phyloP scores from a whole-genome alignment of 768 basidiomycete genomes.

The Thelephora ganbajun region DNA sequence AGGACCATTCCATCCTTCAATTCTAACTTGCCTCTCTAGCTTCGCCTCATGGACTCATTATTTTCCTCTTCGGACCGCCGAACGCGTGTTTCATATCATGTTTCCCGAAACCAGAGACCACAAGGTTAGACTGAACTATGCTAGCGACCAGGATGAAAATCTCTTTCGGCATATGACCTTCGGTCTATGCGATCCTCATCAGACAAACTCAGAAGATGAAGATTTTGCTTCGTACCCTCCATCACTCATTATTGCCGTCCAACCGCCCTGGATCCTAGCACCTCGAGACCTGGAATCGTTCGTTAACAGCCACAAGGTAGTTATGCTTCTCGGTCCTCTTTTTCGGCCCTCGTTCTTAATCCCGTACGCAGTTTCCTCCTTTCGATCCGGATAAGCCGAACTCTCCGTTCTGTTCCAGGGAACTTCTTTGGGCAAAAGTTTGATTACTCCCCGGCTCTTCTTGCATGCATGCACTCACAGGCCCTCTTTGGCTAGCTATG shows the following conservation, averaged over 20 bases:
- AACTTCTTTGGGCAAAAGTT: slow-evolving; percentile 18
- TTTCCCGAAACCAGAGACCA: slow-evolving; percentile 17
- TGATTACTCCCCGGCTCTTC: not conserved
- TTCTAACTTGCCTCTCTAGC: slow-evolving; percentile 15
- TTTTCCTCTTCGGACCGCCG: slow-evolving; percentile 38
- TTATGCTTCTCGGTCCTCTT: slow-evolving; percentile 8
- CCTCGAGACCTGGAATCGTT: slow-evolving; percentile 21
- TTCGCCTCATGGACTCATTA: slow-evolving; percentile 33
- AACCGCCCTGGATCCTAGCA: slow-evolving; percentile 27
- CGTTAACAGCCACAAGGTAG: slow-evolving; percentile 7
- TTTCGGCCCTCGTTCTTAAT: slow-evolving; percentile 7
- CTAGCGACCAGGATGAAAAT: slow-evolving; percentile 1
- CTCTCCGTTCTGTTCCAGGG: slow-evolving; percentile 4
- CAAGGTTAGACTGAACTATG: slow-evolving; percentile 5
- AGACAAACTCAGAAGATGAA: slow-evolving; percentile 6
- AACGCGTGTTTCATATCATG: slow-evolving; percentile 23
- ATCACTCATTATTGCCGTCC: slow-evolving; percentile 18
- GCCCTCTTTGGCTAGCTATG: slow-evolving; percentile 18
- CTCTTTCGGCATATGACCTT: slow-evolving; percentile 6
- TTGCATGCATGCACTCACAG: not conserved
- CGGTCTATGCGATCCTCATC: slow-evolving; percentile 3
- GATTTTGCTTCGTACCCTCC: slow-evolving; percentile 3
- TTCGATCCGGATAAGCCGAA: not conserved
- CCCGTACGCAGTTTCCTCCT: not conserved
- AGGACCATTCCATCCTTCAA: not conserved